A percentile compares a stretch with the other conserved stretches of the same genome.
Conservation (phyloP, 306 rosid genomes). For the Inga oerstediana region DNA sequence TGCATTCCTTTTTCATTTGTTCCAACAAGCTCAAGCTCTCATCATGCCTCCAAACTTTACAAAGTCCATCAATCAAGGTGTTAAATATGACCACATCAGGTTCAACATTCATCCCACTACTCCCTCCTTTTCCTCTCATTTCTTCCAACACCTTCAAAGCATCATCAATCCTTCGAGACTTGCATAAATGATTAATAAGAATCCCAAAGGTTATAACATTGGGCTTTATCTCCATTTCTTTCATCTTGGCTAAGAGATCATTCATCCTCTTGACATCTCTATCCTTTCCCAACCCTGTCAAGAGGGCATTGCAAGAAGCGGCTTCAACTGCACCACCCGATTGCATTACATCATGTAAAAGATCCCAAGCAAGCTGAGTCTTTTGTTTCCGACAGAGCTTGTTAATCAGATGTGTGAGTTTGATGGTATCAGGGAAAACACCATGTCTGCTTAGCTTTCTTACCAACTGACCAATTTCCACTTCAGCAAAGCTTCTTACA, state of each 20-base stretch:
- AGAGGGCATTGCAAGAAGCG: slow-evolving; percentile 72
- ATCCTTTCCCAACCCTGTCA: slow-evolving; percentile 59
- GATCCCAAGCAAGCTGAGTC: slow-evolving; percentile 59
- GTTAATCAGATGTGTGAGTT: slow-evolving; percentile 60
- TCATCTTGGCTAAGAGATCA: slow-evolving; percentile 63
- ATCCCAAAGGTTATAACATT: slow-evolving; percentile 68
- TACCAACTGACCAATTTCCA: slow-evolving; percentile 56
- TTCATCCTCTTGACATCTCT: slow-evolving; percentile 60
- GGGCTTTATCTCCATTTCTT: slow-evolving; percentile 60
- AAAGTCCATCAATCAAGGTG: slow-evolving; percentile 79
- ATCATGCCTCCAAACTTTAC: slow-evolving; percentile 86
- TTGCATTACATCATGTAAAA: slow-evolving; percentile 54
- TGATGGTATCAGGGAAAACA: slow-evolving; percentile 51
- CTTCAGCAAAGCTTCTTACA: slow-evolving; percentile 46
- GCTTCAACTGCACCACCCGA: slow-evolving; percentile 56
- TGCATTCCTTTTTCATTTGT: slow-evolving; percentile 57
- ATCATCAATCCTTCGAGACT: slow-evolving; percentile 70
- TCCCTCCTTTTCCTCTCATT: slow-evolving; percentile 49
- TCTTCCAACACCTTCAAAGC: slow-evolving; percentile 62
- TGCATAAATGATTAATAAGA: slow-evolving; percentile 62
- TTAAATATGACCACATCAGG: slow-evolving; percentile 70
- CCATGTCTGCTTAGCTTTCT: slow-evolving; percentile 43
- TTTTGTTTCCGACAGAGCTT: slow-evolving; percentile 58
- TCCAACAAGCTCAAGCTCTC: slow-evolving; percentile 68
- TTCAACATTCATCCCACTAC: slow-evolving; percentile 35